Conservation (phyloP, 1,284 basidiomycete species). For the Malassezia cuniculi region DNA sequence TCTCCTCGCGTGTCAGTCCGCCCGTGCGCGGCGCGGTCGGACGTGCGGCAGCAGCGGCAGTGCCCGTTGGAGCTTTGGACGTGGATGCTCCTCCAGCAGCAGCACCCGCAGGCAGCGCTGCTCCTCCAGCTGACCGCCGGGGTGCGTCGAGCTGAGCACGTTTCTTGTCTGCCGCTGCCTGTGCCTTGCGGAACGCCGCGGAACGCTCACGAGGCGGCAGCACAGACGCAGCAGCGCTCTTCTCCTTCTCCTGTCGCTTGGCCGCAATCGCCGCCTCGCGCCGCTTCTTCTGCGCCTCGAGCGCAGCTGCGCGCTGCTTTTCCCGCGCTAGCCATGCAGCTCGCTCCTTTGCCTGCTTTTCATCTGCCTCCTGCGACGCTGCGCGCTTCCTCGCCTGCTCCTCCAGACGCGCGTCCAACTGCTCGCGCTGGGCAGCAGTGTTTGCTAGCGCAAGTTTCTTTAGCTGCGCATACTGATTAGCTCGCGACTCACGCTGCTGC, state of each 20-base stretch:
- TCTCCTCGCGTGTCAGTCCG: slow-evolving; percentile 15
- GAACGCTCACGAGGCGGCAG: neutral
- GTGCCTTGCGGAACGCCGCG: slow-evolving; percentile 10
- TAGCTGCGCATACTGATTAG: slow-evolving; percentile 6
- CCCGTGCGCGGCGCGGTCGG: too few relatives aligned
- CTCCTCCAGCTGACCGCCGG: too few relatives aligned
- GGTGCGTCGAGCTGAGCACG: slow-evolving; percentile 7
- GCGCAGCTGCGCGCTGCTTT: neutral
- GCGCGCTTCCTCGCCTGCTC: slow-evolving; percentile 2
- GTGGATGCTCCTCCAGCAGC: too few relatives aligned
- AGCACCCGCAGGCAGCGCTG: too few relatives aligned
- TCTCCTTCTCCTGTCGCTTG: slow-evolving; percentile 1
- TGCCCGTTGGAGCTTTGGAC: too few relatives aligned
- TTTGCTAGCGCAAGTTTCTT: slow-evolving; percentile 6
- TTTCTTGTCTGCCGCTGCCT: slow-evolving; percentile 1
- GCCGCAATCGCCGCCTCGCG: slow-evolving; percentile 1
- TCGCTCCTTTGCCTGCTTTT: slow-evolving; percentile 3
- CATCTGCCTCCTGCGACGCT: neutral
- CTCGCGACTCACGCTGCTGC: too few relatives aligned
- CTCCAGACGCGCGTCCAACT: slow-evolving; percentile 1
- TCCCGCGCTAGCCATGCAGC: slow-evolving; percentile 8
- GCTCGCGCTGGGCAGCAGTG: slow-evolving; percentile 2
- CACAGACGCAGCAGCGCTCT: slow-evolving; percentile 2
- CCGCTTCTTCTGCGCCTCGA: neutral
- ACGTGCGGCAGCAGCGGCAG: too few relatives aligned